Base-by-base conservation (phyloP, 768 basidiomycete species). In the Tubosaeta sp. region DNA sequence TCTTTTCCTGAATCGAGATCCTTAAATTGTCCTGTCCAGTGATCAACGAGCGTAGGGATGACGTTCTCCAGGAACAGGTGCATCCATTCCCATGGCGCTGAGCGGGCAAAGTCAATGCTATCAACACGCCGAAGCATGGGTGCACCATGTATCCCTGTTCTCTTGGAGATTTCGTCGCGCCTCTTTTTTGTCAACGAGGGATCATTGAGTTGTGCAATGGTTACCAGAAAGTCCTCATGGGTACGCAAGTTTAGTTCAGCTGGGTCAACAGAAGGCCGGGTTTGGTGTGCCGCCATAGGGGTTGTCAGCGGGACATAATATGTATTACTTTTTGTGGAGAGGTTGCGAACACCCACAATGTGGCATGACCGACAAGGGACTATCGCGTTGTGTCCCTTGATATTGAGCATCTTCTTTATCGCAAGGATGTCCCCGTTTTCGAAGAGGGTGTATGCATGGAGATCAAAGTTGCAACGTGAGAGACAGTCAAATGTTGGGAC, bases 361-460 rank as follows among this genome's bases (percentile, higher is more conserved):
- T 61, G 47, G 58, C 75, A 75, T 0, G 59, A 60, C 1, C 64
- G 63, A 50, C 74, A 77, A 0, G 71, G 72, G 41, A 52, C n/a
- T n/a, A n/a, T n/a, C n/a, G n/a, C n/a, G n/a, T 74, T 76, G 33
- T 71, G 71, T 0, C 75, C 74, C 52, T 73, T 74, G 31, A 73
- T 65, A 3, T 60, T 47, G 44, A 74, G 38, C 8, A 67, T 33
- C 51, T 69, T 68, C 19, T 64, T 51, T 3, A 74, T 61, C 0
- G 70, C 69, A n/a, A 65, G 44, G 16, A 75, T 75, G 51, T 77
- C 71, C 0, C 74, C 72, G 1, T 58, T 33, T 3, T 55, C 55
- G 38, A 69, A 56, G 8, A 76, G 48, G 2, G 57, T 43, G 57
- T 73, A 76, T 0, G 65, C 71, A 49, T 60, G 69, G 0, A 72